Evolutionary conservation across 1,139 yeast species (phyloP).

Genomic region (Saccharomycopsis phalli): DNA sequence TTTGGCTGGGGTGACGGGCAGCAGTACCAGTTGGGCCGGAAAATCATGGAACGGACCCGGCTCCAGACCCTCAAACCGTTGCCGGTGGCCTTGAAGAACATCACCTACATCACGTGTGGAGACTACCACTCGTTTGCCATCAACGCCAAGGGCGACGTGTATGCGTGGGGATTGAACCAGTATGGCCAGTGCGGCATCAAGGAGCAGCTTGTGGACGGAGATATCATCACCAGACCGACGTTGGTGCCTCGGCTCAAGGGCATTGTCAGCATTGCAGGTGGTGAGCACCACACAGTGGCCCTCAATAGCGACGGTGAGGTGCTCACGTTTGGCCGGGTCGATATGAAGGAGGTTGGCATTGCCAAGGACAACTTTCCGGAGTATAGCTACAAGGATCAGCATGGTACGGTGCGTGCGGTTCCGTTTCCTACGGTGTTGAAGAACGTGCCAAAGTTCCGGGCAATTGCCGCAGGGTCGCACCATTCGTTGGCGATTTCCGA

Average conservation of each 20-base stretch:
- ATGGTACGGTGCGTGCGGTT: conserved; percentile 78
- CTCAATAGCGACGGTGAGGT: conserved; percentile 63
- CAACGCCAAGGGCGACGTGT: conserved; percentile 59
- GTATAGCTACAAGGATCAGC: conserved; percentile 65
- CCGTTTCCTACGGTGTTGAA: conserved; percentile 71
- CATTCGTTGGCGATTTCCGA: conserved; percentile 80
- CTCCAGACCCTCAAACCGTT: conserved; percentile 64
- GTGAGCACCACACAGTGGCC: conserved; percentile 89
- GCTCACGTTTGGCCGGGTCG: conserved; percentile 82
- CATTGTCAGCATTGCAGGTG: conserved; percentile 67
- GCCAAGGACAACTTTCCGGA: conserved; percentile 52
- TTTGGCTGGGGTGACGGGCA: conserved; percentile 98
- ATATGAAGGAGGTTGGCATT: conserved; percentile 88
- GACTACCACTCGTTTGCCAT: conserved; percentile 95
- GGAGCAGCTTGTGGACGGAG: conserved; percentile 65
- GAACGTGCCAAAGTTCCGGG: conserved; percentile 49
- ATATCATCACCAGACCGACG: conserved; percentile 71
- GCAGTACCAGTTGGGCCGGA: conserved; percentile 83
- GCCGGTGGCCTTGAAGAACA: conserved; percentile 67
- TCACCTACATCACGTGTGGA: conserved; percentile 80
- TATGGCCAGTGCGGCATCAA: conserved; percentile 93
- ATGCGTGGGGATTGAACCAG: conserved; percentile 93
- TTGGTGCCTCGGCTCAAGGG: conserved; percentile 50
- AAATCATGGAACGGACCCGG: conserved; percentile 68
- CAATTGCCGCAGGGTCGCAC: conserved; percentile 80